Base-by-base conservation (phyloP, 305 asterid species). In the Solanum chacoense region DNA sequence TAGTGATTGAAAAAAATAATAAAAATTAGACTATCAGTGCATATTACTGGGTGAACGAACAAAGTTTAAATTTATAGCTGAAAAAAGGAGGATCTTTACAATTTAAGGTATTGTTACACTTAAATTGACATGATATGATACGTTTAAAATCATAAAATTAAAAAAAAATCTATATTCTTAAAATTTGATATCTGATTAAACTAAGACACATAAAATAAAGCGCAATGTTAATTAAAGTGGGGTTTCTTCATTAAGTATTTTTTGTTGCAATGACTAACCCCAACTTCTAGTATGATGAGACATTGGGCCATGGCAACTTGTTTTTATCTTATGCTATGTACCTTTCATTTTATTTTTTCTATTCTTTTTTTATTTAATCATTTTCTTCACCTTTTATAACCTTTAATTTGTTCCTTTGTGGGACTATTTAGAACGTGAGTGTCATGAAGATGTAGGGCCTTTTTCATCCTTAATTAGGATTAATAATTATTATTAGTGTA, bases 341-440 rank as follows among this genome's bases (percentile, higher is more conserved):
- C 26, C 59, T 79, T 93, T 73, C 86, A 50, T 50, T 50, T 16
- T 45, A 50, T 92, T 73, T 88, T 85, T 45, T 74, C 65, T 84
- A 75, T 88, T 89, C 88, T 91, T 93, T 93, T 81, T 38, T 73
- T 13, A 77, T 50, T 85, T 81, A 80, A 93, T 93, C 73, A 90
- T 91, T 88, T 65, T 78, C 38, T 31, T 18, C 80, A 14, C 65
- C 80, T 90, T 74, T 87, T 88, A 59, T 37, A 89, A 87, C 89
- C 89, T 94, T 92, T 91, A 84, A 7, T 91, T 87, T 69, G 88
- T 55, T 87, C 31, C 37, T 31, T 24, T 40, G 67, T 85, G 92
- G 94, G 91, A 76, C 75, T 69, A 92, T 63, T 85, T 65, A 88
- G 92, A 92, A 93, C 94, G 93, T 91, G 94, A 80, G 85, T 87